Base-by-base conservation (phyloP, 345 rosid species). In the Bretschneidera sinensis region DNA sequence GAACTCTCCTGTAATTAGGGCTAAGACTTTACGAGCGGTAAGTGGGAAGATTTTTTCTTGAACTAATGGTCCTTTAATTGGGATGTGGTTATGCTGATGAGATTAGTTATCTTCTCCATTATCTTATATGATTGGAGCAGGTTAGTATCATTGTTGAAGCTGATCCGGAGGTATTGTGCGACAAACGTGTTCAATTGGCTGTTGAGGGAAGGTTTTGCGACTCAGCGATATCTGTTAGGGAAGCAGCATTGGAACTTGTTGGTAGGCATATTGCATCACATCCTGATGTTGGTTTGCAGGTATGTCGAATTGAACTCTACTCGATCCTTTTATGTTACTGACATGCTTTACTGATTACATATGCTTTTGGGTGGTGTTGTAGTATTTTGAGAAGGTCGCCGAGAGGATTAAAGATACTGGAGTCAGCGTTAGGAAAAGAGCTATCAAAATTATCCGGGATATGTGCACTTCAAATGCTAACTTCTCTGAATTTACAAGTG, bases 191-290 rank as follows among this genome's bases (percentile, higher is more conserved):
- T 58, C 99, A 94, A 71, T 63, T 82, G 72, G 99, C 99, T 73
- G 97, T 94, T 73, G 96, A 94, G 72, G 99, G 97, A 78, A 86
- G 99, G 80, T 90, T 94, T 76, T 94, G 99, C 63, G 99, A 94
- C 76, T 94, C 99, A 21, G 96, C 99, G 57, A 94, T 91, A 72
- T 94, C 99, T 67, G 99, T 82, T 23, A 94, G 99, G 72, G 97
- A 94, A 77, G 97, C 99, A 48, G 99, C 99, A 50, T 73, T 94
- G 70, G 99, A 94, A 78, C 97, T 94, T 72, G 99, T 94, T 35
- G 97, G 99, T 57, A 83, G 97, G 79, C 92, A 94, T 73, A 94
- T 94, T 77, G 89, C 97, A 59, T 90, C 96, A 24, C 95, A 94
- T 81, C 99, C 99, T 66, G 97, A 85, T 73, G 99, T 94, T 70